Conservation (phyloP, 2,329 filamentous ascomycete genomes). For the Esteya vermicola region DNA sequence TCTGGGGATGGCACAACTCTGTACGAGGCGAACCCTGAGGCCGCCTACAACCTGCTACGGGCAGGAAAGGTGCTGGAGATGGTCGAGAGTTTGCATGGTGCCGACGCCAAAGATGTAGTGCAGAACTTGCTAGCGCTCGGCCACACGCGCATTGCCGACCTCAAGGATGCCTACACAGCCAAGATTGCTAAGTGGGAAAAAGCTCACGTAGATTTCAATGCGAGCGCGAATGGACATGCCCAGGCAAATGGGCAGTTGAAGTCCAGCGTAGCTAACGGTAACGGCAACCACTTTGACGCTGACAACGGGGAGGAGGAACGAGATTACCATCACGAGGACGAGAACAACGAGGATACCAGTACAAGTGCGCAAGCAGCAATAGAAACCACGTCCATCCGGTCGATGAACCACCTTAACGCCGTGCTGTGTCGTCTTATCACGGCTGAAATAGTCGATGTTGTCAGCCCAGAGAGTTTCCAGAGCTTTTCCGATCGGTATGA, state of each 20-base stretch:
- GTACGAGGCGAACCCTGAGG: constrained; percentile 72
- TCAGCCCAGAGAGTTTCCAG: constrained; percentile 40
- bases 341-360: not conserved
- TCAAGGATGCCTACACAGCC: constrained; percentile 46
- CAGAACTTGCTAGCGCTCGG: constrained; percentile 64
- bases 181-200: constrained; percentile 15
- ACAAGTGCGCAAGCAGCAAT: not conserved
- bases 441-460: constrained; percentile 53
- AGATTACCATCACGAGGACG: constrained; percentile 10
- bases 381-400: constrained; percentile 23
- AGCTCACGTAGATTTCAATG: not conserved
- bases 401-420: constrained; percentile 32
- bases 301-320: not conserved
- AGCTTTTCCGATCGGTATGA: constrained; percentile 45
- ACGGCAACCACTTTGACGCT: too few relatives aligned
- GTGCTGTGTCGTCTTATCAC: constrained; percentile 42
- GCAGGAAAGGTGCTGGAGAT: constrained; percentile 68
- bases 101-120: constrained; percentile 59
- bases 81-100: constrained; percentile 59
- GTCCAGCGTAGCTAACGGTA: too few relatives aligned
- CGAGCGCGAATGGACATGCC: not conserved
- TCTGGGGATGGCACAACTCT: constrained; percentile 36
- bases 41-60: constrained; percentile 71
- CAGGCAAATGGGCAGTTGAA: not conserved
- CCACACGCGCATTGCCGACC: constrained; percentile 57